phyloP scores from a whole-genome alignment of 1,284 basidiomycete species.

The Boletus semigastroideus region DNA sequence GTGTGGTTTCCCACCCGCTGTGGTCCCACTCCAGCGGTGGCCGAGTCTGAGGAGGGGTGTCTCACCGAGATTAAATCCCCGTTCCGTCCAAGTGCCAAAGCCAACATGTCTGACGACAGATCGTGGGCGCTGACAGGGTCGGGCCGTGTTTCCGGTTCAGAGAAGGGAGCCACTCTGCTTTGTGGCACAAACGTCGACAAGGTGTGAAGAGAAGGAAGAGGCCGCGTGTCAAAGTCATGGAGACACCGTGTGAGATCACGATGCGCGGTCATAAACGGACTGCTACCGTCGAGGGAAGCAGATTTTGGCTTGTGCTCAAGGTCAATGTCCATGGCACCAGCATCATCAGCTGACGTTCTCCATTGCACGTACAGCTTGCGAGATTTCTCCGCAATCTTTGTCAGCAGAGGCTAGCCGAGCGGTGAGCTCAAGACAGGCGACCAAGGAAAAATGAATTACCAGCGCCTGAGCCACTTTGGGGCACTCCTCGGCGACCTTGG shows the following conservation, averaged over 20 bases:
- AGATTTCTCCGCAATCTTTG: conserved; percentile 48
- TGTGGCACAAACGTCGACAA: conserved; percentile 27
- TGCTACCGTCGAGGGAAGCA: conserved; percentile 1
- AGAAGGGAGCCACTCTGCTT: conserved; percentile 3
- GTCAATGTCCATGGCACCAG: conserved; percentile 30
- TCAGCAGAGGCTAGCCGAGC: conserved; percentile 44
- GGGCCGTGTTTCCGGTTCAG: conserved; percentile 18
- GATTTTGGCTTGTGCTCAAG: conserved; percentile 4
- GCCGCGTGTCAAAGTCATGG: conserved; percentile 22
- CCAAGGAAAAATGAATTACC: conserved; percentile 31
- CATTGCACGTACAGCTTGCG: conserved; percentile 40
- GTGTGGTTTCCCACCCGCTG: conserved; percentile 37
- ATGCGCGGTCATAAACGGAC: conserved; percentile 24
- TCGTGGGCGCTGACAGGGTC: conserved; percentile 25
- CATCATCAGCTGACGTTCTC: conserved; percentile 25
- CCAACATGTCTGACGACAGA: conserved; percentile 33
- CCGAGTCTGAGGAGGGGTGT: conserved; percentile 18
- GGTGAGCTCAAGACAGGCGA: conserved; percentile 7
- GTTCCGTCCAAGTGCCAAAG: conserved; percentile 28
- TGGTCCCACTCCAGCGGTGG: conserved; percentile 21
- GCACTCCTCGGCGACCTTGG: conserved; percentile 44
- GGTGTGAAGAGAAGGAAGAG: conserved; percentile 21
- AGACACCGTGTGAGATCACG: conserved; percentile 25
- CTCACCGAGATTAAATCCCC: conserved; percentile 27
- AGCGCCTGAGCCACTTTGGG: conserved; percentile 50